Evolutionary conservation across 306 rosid species (phyloP), one percentile per base, ranked within the genome.

Genomic region (Fragaria ananassa): DNA sequence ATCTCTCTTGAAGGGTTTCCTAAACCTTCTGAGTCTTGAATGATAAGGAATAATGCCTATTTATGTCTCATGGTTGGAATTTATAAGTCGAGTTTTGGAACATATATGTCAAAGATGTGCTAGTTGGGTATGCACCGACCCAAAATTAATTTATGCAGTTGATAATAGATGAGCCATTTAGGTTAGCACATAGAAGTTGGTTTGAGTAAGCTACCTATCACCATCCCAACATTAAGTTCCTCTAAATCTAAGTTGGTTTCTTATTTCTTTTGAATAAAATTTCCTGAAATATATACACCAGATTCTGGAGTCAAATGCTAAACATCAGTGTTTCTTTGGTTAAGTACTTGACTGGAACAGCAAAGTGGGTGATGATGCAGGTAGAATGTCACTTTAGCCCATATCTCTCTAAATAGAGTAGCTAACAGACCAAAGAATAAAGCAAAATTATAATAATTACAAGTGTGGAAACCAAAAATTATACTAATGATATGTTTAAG

Each of bases 361-460:
- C 31, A 69, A 62, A 31, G 62, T 77, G 74, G 79, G 67, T 81
- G 73, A 42, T 63, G 68, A 62, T 50, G 12, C 57, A 80, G 78
- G 69, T 29, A 37, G 85, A 83, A 57, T 66, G 64, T 81, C 80
- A 62, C 78, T 85, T 69, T 23, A 74, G 23, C 76, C 71, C 71
- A 78, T 62, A 45, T 60, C 21, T 51, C 51, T 25, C 76, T 45
- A 41, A 31, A 42, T 54, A 56, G 47, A 72, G 46, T 49, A 57
- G 74, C 39, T 49, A 80, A 83, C 82, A 66, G 46, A 72, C 46
- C 14, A 46, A 78, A 65, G 77, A 77, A 75, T 67, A 41, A 15
- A 63, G 69, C 77, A 60, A 71, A 77, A 68, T 68, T 46, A 76
- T 73, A 74, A 71, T 79, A 77, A 83, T 81, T 51, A 74, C 72